Conservation (phyloP, 2,329 filamentous ascomycete genomes). For the Penicillium oxalicum region DNA sequence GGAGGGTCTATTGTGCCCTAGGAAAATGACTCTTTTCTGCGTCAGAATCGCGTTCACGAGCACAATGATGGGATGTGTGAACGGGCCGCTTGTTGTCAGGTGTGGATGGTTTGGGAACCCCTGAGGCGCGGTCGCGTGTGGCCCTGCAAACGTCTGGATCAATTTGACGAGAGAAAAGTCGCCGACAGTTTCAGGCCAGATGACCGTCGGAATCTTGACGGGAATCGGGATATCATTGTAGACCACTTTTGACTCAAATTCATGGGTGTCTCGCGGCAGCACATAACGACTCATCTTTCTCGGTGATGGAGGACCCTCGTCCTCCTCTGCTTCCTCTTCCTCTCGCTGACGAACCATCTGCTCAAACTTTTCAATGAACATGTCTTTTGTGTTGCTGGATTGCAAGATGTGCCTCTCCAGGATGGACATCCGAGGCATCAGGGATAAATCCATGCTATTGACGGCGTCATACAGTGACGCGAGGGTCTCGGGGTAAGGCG, state of each 20-base stretch:
- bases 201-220: constrained; percentile 88
- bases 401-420: constrained; percentile 83
- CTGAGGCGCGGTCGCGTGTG: constrained; percentile 75
- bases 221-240: constrained; percentile 97
- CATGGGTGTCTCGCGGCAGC: constrained; percentile 88
- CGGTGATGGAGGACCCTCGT: constrained; percentile 38
- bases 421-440: constrained; percentile 78
- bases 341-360: constrained; percentile 82
- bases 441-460: constrained; percentile 91
- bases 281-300: constrained; percentile 62
- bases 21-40: constrained; percentile 91
- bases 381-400: constrained; percentile 85
- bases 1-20: constrained; percentile 91
- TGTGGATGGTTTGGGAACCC: constrained; percentile 84
- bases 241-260: constrained; percentile 90
- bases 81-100: constrained; percentile 82
- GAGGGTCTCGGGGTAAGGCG: constrained; percentile 79
- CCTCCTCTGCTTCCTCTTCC: constrained; percentile 42
- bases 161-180: constrained; percentile 97
- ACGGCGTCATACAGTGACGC: constrained; percentile 85
- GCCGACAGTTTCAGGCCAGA: constrained; percentile 91
- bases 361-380: constrained; percentile 97
- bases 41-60: constrained; percentile 91
- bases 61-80: constrained; percentile 90
- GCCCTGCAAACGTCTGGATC: constrained; percentile 84